These are phyloP conservation scores for Chlorella sp. DNA, from an alignment of 139 green algal genomes.

Conservation along the genomic window DNA sequence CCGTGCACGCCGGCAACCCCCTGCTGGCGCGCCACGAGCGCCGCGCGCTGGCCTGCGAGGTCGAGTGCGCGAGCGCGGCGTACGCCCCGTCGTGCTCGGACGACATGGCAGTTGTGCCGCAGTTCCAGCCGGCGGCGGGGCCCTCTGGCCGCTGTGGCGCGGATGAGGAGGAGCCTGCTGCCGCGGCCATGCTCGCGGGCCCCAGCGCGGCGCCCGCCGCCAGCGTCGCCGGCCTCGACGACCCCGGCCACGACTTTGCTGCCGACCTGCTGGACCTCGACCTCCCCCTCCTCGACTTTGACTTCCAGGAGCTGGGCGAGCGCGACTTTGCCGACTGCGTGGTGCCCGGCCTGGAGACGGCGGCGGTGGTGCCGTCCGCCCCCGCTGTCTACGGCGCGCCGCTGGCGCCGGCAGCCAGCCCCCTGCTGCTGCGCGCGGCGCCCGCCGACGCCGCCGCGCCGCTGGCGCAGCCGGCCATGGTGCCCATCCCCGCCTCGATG, in stretches of 20 bases:
- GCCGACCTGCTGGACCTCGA: conserved; percentile 27
- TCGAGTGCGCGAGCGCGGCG: conserved; percentile 10
- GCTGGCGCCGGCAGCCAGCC: too few species aligned
- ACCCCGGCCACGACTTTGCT: too few species aligned
- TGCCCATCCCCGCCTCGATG: too few species aligned
- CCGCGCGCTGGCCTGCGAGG: conserved; percentile 1
- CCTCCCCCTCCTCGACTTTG: conserved; percentile 1
- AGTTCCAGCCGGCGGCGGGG: not conserved
- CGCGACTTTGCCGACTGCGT: conserved; percentile 24
- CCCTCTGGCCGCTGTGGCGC: too few species aligned
- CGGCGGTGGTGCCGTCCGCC: not conserved
- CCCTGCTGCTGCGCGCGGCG: too few species aligned
- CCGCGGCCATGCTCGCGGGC: too few species aligned
- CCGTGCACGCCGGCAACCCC: conserved; percentile 31
- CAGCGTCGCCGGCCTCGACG: too few species aligned
- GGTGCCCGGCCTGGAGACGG: conserved; percentile 7
- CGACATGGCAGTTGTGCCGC: conserved; percentile 32
- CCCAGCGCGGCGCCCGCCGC: too few species aligned
- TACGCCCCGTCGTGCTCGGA: not conserved
- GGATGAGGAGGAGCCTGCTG: too few species aligned
- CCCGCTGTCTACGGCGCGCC: not conserved
- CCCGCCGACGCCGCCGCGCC: too few species aligned
- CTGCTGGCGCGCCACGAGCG: conserved; percentile 38
- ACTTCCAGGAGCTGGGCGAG: conserved; percentile 18
- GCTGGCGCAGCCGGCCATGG: too few species aligned